Base-by-base conservation (phyloP, 148 eudicot genomes). In the Spergularia bocconei region DNA sequence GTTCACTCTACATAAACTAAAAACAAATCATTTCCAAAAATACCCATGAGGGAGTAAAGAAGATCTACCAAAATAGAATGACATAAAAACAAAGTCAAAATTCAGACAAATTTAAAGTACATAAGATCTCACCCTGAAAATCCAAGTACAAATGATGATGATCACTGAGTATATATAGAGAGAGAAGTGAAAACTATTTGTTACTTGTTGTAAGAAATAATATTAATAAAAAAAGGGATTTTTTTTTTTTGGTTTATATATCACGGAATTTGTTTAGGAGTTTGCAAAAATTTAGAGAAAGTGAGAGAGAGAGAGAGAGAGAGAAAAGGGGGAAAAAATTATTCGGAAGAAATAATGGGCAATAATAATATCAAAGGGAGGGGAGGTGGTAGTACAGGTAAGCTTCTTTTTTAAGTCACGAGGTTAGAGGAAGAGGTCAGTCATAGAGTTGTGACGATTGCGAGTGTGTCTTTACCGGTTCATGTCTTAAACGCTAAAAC, bases 121-220 rank as follows among this genome's bases (percentile, higher is more conserved):
- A 15, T 56, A 62, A 65, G 55, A 71, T 62, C 58, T 61, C 19
- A 17, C 57, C 77, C 67, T 66, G 38, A 29, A 66, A 72, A 11
- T 61, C 2, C 11, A 56, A 77, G 70, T 44, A 44, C 0, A 44
- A 44, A 9, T 67, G 67, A 79, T 39, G 48, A 79, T 81, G 81
- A 75, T 70, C 74, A 63, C 36, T 56, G 61, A 65, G 20, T 12
- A 51, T 51, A 61, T 25, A 33, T 39, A 33, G 50, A 48, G 29
- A 50, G 79, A 72, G 55, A 71, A 38, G 48, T 63, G 17, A 39
- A 17, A 19, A 65, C 12, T 13, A 8, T 11, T 4, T 8, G 19
- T 13, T 65, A 36, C 15, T 63, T 39, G 48, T 39, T 65, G n/a
- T n/a, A 9, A 61, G 11, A 23, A 2, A 20, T 8, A 61, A 61